Conservation (phyloP, 805 yeast species). For the Ogataea ganodermae region DNA sequence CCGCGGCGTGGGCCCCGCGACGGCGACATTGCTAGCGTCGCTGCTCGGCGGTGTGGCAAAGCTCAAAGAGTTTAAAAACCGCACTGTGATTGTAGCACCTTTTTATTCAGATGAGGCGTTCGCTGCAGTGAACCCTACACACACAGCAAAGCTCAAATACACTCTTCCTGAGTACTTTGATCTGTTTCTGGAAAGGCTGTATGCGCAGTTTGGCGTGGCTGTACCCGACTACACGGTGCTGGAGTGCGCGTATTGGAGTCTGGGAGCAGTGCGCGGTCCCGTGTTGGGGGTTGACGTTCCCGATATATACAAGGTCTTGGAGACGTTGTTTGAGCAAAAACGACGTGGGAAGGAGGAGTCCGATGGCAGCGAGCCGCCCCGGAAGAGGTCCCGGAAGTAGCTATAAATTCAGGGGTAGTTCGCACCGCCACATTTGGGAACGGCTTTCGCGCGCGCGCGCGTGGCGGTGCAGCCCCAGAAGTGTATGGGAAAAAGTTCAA, state of each 20-base stretch:
- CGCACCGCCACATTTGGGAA: too few relatives aligned
- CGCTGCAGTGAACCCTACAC: slow-evolving; percentile 35
- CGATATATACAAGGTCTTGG: not conserved
- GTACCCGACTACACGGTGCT: slow-evolving; percentile 6
- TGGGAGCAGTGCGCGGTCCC: not conserved
- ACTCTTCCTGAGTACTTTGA: slow-evolving; percentile 44
- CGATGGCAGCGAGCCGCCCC: not conserved
- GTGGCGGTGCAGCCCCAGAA: slow-evolving; percentile 2
- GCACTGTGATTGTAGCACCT: slow-evolving; percentile 37
- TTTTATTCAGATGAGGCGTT: slow-evolving; percentile 54
- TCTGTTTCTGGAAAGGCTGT: slow-evolving; percentile 32
- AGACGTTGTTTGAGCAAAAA: not conserved
- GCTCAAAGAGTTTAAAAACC: slow-evolving; percentile 14
- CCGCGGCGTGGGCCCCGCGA: slow-evolving; percentile 54
- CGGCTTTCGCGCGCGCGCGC: not conserved
- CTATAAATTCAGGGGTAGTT: not conserved
- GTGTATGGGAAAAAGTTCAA: not conserved
- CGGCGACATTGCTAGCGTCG: slow-evolving; percentile 46
- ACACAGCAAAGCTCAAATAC: slow-evolving; percentile 37
- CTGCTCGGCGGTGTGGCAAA: slow-evolving; percentile 18
- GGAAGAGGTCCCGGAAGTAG: not conserved
- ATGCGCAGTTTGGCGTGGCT: not conserved
- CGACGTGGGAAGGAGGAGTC: not conserved
- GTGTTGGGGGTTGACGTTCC: not conserved
- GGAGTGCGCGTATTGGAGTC: slow-evolving; percentile 18